Percentiles rank a stretch among this genome's conserved stretches.
phyloP scores from a whole-genome alignment of 2,329 filamentous ascomycete species.

The Fusarium pseudograminearum region DNA sequence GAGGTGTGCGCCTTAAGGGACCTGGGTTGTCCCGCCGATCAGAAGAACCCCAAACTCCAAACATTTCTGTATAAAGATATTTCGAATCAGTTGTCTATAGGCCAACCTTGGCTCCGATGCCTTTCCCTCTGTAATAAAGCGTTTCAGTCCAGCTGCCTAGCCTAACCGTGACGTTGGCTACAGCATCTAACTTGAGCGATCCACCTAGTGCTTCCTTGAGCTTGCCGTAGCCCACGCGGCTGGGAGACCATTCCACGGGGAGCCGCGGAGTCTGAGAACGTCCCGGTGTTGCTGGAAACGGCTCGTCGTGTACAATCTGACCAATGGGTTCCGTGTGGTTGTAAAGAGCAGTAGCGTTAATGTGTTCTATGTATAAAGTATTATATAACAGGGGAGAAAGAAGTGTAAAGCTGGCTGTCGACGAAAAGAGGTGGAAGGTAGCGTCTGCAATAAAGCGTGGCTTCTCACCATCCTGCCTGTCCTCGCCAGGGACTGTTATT shows the following conservation, averaged over 20 bases:
- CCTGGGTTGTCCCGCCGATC: slow-evolving; percentile 3
- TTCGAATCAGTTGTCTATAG: slow-evolving; percentile 40
- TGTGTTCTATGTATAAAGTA: slow-evolving; percentile 79
- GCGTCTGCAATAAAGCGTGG: slow-evolving; percentile 84
- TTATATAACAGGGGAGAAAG: slow-evolving; percentile 81
- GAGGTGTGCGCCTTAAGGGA: not conserved
- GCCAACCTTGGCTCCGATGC: slow-evolving; percentile 73
- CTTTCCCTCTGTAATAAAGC: slow-evolving; percentile 76
- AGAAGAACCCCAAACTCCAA: slow-evolving; percentile 30
- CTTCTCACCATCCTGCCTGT: slow-evolving; percentile 49
- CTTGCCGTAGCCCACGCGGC: slow-evolving; percentile 84
- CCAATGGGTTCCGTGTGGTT: slow-evolving; percentile 83
- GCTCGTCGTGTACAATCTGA: slow-evolving; percentile 77
- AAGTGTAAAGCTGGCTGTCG: slow-evolving; percentile 86
- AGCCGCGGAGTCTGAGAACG: slow-evolving; percentile 77
- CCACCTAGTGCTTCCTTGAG: slow-evolving; percentile 85
- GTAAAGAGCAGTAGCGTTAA: slow-evolving; percentile 89
- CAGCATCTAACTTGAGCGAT: slow-evolving; percentile 79
- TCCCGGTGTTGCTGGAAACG: slow-evolving; percentile 83
- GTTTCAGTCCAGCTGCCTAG: slow-evolving; percentile 80
- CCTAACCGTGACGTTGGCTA: slow-evolving; percentile 78
- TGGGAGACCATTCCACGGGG: slow-evolving; percentile 83
- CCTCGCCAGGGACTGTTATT: slow-evolving; percentile 68
- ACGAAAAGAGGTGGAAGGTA: slow-evolving; percentile 87
- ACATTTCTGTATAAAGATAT: slow-evolving; percentile 11